Percentiles rank a stretch among this genome's conserved stretches.
Conservation (phyloP, 441 rosid genomes). For the Populus hybrid region DNA sequence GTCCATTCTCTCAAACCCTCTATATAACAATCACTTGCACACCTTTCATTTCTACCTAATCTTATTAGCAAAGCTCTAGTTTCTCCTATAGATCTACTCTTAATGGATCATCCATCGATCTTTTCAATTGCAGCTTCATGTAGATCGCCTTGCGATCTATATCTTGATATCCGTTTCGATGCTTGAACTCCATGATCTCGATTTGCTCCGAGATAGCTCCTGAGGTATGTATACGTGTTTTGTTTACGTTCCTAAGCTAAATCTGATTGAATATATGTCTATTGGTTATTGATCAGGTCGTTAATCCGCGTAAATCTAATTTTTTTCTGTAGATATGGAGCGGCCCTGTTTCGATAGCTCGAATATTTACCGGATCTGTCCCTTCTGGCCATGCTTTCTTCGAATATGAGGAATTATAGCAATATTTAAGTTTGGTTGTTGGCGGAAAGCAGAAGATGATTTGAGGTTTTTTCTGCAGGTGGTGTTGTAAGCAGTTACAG, state of each 20-base stretch:
- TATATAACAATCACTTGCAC: not conserved
- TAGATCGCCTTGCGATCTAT: conserved; percentile 15
- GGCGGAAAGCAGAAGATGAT: not conserved
- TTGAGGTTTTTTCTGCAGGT: not conserved
- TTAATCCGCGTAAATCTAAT: not conserved
- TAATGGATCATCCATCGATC: not conserved
- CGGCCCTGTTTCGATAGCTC: not conserved
- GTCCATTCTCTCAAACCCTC: conserved; percentile 11
- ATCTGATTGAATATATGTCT: not conserved
- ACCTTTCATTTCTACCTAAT: accelerated
- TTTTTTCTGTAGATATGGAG: not conserved
- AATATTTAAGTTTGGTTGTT: no score
- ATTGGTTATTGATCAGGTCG: not conserved
- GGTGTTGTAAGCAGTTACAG: not conserved
- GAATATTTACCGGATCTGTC: not conserved
- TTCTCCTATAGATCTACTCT: not conserved
- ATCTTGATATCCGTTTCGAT: not conserved
- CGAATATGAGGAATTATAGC: no score
- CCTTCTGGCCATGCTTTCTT: not conserved
- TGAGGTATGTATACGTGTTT: not conserved
- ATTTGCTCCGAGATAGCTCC: not conserved
- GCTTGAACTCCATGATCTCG: not conserved
- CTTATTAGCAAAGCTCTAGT: accelerated
- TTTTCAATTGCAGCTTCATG: not conserved
- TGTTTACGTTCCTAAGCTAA: not conserved